Evolutionary conservation across 1,284 basidiomycete species (phyloP), one percentile per base, ranked within the genome.

Genomic region (Malassezia restricta): DNA sequence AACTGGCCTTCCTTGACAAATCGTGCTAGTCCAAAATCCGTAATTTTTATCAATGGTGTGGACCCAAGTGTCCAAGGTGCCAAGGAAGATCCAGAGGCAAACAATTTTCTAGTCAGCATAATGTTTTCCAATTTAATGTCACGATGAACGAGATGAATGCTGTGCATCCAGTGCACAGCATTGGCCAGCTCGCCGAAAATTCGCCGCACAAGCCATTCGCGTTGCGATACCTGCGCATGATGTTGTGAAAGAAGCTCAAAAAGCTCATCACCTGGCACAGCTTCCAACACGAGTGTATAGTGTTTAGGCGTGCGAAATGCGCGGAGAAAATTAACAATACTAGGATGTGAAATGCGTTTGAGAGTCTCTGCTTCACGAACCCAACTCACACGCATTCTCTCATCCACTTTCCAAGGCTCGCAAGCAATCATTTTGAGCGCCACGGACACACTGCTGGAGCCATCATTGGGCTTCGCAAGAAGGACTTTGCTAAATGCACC

Each of bases 131-230:
- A 81, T 76, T 94, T 94, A 76, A 94, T 83, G 75, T 94, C 89
- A 2, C 89, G 80, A 75, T 94, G 89, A 0, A 92, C 87, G 35
- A 92, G 79, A 1, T 83, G 83, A 29, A 87, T 83, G 41, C 81
- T 78, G 69, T 94, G 89, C 81, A 94, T 83, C 87, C 87, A 94
- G 1, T 82, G 83, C 0, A 92, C 84, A 1, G 84, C 88, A 42
- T 80, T 80, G 53, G 80, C 82, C 1, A 94, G 77, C 73, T 92
- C 89, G 43, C 79, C 78, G 78, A 85, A 89, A 57, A 91, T 82
- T 37, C 86, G 75, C 31, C 82, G 76, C 0, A 89, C 76, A 8
- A 87, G 77, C n/a, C 75, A 75, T 64, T 84, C 82, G 46, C 68
- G 62, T 56, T 64, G 54, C 5, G 66, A 62, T 47, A 83, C 75